Evolutionary conservation across 768 basidiomycete genomes (phyloP).

Genomic region (Leccinum boreale): DNA sequence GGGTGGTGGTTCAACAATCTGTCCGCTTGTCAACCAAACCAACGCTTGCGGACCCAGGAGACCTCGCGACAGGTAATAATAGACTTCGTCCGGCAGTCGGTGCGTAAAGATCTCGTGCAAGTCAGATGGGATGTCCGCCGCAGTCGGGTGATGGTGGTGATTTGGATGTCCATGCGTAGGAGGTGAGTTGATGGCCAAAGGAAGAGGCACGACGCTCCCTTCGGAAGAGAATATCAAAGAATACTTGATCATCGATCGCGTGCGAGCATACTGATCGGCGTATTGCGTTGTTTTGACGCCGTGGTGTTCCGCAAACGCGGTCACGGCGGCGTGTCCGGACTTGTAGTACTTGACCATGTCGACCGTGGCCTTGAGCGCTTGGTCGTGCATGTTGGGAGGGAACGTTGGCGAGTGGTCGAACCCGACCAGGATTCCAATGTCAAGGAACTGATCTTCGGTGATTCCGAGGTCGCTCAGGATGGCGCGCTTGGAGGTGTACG

Average conservation of each 20-base stretch:
- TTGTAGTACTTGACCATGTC: conserved; percentile 95
- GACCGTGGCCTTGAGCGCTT: conserved; percentile 78
- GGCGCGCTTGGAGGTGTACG: conserved; percentile 75
- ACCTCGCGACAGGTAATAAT: conserved; percentile 93
- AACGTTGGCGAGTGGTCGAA: conserved; percentile 79
- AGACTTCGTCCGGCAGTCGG: conserved; percentile 93
- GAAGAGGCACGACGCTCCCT: conserved; percentile 74
- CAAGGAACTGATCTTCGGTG: conserved; percentile 89
- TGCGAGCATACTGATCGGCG: conserved; percentile 81
- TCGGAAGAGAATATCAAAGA: conserved; percentile 89
- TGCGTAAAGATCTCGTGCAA: conserved; percentile 94
- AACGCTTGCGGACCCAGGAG: conserved; percentile 85
- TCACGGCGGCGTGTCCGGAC: conserved; percentile 77
- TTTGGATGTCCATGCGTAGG: conserved; percentile 48
- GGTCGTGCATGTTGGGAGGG: conserved; percentile 78
- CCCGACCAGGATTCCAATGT: conserved; percentile 88
- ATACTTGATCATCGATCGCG: conserved; percentile 89
- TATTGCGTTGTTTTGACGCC: conserved; percentile 80
- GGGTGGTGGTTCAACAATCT: conserved; percentile 81
- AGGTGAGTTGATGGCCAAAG: conserved; percentile 59
- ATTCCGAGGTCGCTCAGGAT: conserved; percentile 67
- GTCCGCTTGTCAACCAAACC: conserved; percentile 91
- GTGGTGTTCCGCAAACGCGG: conserved; percentile 75
- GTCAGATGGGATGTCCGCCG: conserved; percentile 86
- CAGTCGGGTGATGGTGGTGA: conserved; percentile 70